Base-by-base conservation (phyloP, 1,284 basidiomycete genomes). In the Melampsora larici-populina region DNA sequence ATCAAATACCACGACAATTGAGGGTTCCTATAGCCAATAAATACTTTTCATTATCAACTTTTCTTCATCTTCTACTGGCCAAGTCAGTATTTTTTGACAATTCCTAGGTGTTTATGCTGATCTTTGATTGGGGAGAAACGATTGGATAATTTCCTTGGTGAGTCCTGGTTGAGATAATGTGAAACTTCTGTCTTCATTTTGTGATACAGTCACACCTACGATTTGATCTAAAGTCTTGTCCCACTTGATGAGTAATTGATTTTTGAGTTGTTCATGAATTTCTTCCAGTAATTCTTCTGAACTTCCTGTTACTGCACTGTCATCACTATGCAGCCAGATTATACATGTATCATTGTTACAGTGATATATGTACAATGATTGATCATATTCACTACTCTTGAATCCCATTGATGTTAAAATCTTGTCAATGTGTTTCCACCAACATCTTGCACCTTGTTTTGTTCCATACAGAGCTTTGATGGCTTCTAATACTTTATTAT, bases 401-500 rank as follows among this genome's bases (percentile, higher is more conserved):
- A 26, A 55, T 3, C 68, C 68, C 24, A 70, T n/a, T 3, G 29
- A 40, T 55, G 36, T 36, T 36, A 70, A 33, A 3, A 31, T 31
- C 5, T 11, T 29, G 21, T 67, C 49, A 5, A 70, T 43, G 68
- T 51, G 31, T 31, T 51, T 26, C 68, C 68, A 70, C 68, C 68
- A 70, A 48, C 68, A 70, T 24, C 48, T 9, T 5, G 68, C 68
- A 36, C 9, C 68, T 48, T 70, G 68, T 26, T 33, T 49, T 6
- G 6, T 70, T 15, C 68, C 68, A 55, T 70, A 70, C 15, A 70
- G 68, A 7, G 68, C 43, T 33, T 69, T 69, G 9, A 13, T 46
- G n/a, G n/a, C n/a, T n/a, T n/a, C n/a, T n/a, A n/a, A n/a, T n/a
- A n/a, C n/a, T n/a, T n/a, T n/a, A n/a, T n/a, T n/a, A n/a, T n/a